A percentile compares a stretch with the other conserved stretches of the same genome.
phyloP scores from a whole-genome alignment of 176 grass and related monocot species.

The Avena sativa region DNA sequence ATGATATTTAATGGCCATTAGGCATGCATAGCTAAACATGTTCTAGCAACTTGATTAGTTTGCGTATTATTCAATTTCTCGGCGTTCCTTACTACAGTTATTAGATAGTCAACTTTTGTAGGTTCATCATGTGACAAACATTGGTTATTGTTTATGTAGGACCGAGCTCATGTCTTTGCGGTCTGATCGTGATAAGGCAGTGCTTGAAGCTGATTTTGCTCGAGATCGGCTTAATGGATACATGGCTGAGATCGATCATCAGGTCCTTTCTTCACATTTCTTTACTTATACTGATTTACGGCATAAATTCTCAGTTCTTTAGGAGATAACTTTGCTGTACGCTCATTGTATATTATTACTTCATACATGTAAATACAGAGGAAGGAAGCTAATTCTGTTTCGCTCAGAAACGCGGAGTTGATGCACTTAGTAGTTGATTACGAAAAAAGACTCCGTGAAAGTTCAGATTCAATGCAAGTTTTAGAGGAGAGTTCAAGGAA shows the following conservation, averaged over 20 bases:
- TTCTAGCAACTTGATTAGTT: background rate
- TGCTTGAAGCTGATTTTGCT: conserved; percentile 84
- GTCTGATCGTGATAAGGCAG: conserved; percentile 77
- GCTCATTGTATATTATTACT: conserved; percentile 27
- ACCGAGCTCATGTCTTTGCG: conserved; percentile 56
- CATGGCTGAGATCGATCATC: conserved; percentile 79
- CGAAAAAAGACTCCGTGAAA: conserved; percentile 79
- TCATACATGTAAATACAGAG: conserved; percentile 59
- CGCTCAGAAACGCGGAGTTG: conserved; percentile 85
- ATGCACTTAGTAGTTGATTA: conserved; percentile 87
- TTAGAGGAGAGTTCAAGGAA: conserved; percentile 81
- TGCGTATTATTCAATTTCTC: background rate
- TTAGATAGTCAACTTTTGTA: conserved; percentile 20
- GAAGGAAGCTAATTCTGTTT: conserved; percentile 86
- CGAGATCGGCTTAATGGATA: conserved; percentile 78
- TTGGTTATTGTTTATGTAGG: conserved; percentile 55
- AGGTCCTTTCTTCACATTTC: conserved; percentile 58
- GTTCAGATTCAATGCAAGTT: conserved; percentile 71
- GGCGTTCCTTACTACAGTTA: conserved; percentile 18
- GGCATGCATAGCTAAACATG: background rate
- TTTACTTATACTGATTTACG: background rate
- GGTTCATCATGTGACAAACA: conserved; percentile 1
- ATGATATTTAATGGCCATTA: background rate
- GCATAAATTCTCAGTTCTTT: conserved; percentile 16
- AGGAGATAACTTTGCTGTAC: conserved; percentile 7